Conservation (phyloP, 129 eudicot species). For the Flaveria trinervia region DNA sequence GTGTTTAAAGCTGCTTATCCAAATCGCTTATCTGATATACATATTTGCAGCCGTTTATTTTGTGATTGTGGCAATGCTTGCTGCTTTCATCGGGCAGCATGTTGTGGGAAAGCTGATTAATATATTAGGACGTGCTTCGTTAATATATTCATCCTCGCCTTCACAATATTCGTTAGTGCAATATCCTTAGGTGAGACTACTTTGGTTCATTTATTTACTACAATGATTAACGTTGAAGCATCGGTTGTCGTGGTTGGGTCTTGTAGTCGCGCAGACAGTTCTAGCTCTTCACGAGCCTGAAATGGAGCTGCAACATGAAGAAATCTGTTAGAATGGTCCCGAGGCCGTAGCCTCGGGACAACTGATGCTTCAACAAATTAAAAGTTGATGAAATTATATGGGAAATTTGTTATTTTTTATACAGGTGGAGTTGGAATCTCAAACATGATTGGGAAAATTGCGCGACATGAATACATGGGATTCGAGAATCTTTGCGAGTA, state of each 20-base stretch:
- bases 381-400: neutral
- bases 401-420: neutral
- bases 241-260: neutral
- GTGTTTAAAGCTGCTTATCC: neutral
- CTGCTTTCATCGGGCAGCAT: conserved; percentile 94
- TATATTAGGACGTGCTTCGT: conserved; percentile 81
- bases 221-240: neutral
- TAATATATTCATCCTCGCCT: conserved; percentile 86
- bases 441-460: conserved; percentile 77
- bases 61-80: conserved; percentile 70
- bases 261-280: neutral
- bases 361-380: neutral
- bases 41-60: conserved; percentile 72
- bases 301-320: too few relatives aligned
- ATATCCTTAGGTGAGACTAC: conserved; percentile 81
- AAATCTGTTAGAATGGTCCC: too few relatives aligned
- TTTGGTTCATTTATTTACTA: neutral
- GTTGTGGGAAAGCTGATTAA: conserved; percentile 73
- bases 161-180: conserved; percentile 85
- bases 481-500: conserved; percentile 93
- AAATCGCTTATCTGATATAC: neutral
- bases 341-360: neutral
- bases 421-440: conserved; percentile 95
- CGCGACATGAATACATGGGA: conserved; percentile 84
- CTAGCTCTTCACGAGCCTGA: neutral